phyloP scores from a whole-genome alignment of 2,329 filamentous ascomycete species.

The Dothideomycetes sp. region DNA sequence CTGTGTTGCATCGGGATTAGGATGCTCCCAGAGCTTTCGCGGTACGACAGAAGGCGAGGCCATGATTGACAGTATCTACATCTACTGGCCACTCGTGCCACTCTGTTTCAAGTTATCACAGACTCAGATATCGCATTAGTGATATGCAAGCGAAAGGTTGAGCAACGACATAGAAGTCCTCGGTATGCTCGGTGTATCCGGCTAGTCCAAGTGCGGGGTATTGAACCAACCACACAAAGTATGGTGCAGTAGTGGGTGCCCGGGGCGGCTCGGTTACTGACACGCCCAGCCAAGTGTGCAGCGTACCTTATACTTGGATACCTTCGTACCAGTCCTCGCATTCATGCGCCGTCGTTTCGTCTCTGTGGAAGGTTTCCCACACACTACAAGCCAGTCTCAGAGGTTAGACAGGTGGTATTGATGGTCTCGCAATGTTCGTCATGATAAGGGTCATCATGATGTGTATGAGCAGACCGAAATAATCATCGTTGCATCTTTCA shows the following conservation, averaged over 20 bases:
- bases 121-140: neutral
- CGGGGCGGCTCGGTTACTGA: too few relatives aligned
- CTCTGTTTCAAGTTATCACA: neutral
- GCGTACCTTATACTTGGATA: too few relatives aligned
- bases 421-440: too few relatives aligned
- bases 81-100: neutral
- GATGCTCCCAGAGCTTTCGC: slow-evolving; percentile 36
- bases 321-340: too few relatives aligned
- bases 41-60: slow-evolving; percentile 17
- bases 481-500: too few relatives aligned
- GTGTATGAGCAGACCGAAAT: too few relatives aligned
- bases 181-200: neutral
- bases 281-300: too few relatives aligned
- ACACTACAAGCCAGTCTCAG: too few relatives aligned
- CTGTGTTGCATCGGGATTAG: slow-evolving; percentile 33
- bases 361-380: too few relatives aligned
- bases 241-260: neutral
- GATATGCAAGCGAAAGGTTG: neutral
- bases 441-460: too few relatives aligned
- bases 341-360: too few relatives aligned
- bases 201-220: neutral
- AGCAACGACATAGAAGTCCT: neutral
- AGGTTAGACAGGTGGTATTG: too few relatives aligned
- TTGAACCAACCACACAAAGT: neutral
- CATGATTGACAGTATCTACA: slow-evolving; percentile 2